phyloP scores from a whole-genome alignment of 306 rosid species.

The Phaseolus lunatus region DNA sequence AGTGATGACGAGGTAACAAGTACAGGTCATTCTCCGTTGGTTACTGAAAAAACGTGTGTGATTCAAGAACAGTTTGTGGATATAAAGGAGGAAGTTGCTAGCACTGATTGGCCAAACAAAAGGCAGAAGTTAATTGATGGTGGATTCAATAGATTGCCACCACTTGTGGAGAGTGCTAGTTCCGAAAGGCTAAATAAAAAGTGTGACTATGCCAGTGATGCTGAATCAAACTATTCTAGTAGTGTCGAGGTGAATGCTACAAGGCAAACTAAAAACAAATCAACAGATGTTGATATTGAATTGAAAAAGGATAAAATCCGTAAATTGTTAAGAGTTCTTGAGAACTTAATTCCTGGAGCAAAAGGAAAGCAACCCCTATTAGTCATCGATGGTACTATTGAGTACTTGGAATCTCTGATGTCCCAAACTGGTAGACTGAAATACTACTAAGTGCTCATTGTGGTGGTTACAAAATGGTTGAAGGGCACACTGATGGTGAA shows the following conservation, averaged over 20 bases:
- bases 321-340: slow-evolving; percentile 64
- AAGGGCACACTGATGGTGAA: slow-evolving; percentile 43
- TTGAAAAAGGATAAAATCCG: slow-evolving; percentile 63
- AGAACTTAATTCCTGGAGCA: slow-evolving; percentile 77
- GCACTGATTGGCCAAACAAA: slow-evolving; percentile 63
- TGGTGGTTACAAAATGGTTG: slow-evolving; percentile 27
- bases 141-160: slow-evolving; percentile 50
- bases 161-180: slow-evolving; percentile 49
- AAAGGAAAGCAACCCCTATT: slow-evolving; percentile 78
- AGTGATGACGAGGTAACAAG: slow-evolving; percentile 75
- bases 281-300: slow-evolving; percentile 44
- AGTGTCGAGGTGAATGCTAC: slow-evolving; percentile 44
- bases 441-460: slow-evolving; percentile 39
- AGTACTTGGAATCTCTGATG: slow-evolving; percentile 73
- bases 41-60: slow-evolving; percentile 41
- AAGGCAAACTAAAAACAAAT: slow-evolving; percentile 27
- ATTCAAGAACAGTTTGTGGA: slow-evolving; percentile 52
- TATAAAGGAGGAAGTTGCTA: slow-evolving; percentile 56
- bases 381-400: slow-evolving; percentile 76
- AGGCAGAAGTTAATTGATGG: slow-evolving; percentile 67
- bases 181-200: slow-evolving; percentile 51
- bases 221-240: slow-evolving; percentile 57
- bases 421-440: slow-evolving; percentile 55
- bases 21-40: slow-evolving; percentile 70
- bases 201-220: slow-evolving; percentile 54